A percentile compares a stretch with the other conserved stretches of the same genome.
Conservation (phyloP, 1,139 yeast genomes). For the Debaryomyces udenii region DNA sequence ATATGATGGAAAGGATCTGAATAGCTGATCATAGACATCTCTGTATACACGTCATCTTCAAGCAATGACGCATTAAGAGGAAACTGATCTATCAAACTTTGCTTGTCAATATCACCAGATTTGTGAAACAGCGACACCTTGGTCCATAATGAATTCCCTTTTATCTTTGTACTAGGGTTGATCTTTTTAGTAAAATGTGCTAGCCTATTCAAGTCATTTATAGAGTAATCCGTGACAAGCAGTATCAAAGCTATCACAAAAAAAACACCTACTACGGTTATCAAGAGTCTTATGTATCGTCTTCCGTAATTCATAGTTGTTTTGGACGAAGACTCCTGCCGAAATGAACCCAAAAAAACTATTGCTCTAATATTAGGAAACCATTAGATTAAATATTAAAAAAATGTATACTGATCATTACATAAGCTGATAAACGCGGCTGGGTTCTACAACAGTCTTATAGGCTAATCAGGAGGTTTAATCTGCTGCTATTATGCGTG, state of each 20-base stretch:
- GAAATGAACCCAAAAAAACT: too few species aligned
- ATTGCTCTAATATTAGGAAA: too few species aligned
- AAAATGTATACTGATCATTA: neutral
- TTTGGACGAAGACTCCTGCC: neutral
- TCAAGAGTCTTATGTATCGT: constrained; percentile 15
- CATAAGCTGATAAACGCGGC: neutral
- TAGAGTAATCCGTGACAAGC: constrained; percentile 11
- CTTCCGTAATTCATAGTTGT: constrained; percentile 15
- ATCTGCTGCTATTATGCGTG: too few species aligned
- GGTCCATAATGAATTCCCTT: constrained; percentile 4
- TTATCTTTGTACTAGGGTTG: neutral
- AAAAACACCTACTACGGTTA: constrained; percentile 12
- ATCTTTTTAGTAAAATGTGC: constrained; percentile 1
- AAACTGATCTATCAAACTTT: constrained; percentile 11
- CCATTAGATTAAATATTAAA: neutral
- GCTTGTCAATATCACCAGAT: constrained; percentile 1
- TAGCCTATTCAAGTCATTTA: constrained; percentile 2
- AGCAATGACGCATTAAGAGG: constrained; percentile 15
- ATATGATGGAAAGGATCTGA: constrained; percentile 23
- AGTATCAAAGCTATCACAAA: constrained; percentile 12
- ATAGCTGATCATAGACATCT: constrained; percentile 17
- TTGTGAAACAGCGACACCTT: constrained; percentile 1
- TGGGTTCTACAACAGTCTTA: neutral
- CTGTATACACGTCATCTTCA: constrained; percentile 4
- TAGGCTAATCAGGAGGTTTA: too few species aligned